Conservation (phyloP, 805 yeast genomes). For the Candida vartiovaarae region DNA sequence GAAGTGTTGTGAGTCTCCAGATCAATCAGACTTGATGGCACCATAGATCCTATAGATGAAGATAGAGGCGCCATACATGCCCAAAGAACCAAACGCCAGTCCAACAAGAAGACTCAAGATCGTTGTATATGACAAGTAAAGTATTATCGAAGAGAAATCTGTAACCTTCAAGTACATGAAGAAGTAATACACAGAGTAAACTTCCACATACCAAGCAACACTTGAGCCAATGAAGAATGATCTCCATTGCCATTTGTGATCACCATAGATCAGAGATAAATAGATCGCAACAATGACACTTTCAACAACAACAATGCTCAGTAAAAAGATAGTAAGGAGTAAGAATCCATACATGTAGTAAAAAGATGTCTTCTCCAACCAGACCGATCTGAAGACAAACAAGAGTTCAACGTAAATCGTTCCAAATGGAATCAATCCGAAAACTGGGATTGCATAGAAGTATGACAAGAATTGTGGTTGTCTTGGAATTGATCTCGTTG, state of each 20-base stretch:
- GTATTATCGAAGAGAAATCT: slow-evolving; percentile 58
- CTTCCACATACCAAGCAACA: slow-evolving; percentile 62
- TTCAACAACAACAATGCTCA: slow-evolving; percentile 60
- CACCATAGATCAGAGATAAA: slow-evolving; percentile 47
- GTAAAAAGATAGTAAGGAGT: slow-evolving; percentile 49
- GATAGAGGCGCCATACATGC: slow-evolving; percentile 56
- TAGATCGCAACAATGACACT: slow-evolving; percentile 66
- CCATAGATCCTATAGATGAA: slow-evolving; percentile 60
- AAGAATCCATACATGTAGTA: slow-evolving; percentile 79
- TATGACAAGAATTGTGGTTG: slow-evolving; percentile 28
- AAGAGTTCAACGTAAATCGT: slow-evolving; percentile 74
- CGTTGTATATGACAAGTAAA: slow-evolving; percentile 68
- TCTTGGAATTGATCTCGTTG: slow-evolving; percentile 23
- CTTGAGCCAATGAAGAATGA: slow-evolving; percentile 65
- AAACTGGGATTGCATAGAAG: slow-evolving; percentile 31
- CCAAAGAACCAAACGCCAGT: slow-evolving; percentile 68
- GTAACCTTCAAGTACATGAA: slow-evolving; percentile 48
- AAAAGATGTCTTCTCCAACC: slow-evolving; percentile 74
- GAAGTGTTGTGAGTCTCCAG: no score
- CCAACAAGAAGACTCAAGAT: slow-evolving; percentile 58
- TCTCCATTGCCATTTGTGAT: slow-evolving; percentile 78
- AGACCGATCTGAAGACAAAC: slow-evolving; percentile 65
- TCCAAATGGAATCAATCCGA: slow-evolving; percentile 74
- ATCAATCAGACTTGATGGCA: slow-evolving; percentile 48
- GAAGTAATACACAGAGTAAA: slow-evolving; percentile 64